Base-by-base conservation (phyloP, 148 eudicot species). In the Persicaria maculosa region DNA sequence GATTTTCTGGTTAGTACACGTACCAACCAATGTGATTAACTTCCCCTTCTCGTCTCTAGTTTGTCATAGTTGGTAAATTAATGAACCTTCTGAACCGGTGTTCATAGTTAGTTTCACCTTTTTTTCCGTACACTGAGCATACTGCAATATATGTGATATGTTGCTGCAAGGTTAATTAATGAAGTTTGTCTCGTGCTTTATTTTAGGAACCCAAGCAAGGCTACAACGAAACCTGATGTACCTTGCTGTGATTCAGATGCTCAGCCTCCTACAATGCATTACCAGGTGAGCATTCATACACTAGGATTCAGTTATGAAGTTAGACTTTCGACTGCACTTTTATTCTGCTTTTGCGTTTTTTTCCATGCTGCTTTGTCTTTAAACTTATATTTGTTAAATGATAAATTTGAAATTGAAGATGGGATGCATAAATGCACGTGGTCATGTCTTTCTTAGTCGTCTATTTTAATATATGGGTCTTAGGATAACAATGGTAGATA, bases 201-300 rank as follows among this genome's bases (percentile, higher is more conserved):
- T 10, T 61, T 69, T 16, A 69, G 72, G 72, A 44, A 69, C 20
- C 72, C n/a, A 69, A 43, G 47, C 72, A 44, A 6, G 31, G 50
- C 50, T 69, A 16, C 72, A 69, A 22, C 44, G 50, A 69, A 69
- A 69, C 72, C 72, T 69, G 20, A 69, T 69, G 72, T 69, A 69
- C 22, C 14, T 69, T 19, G 72, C 72, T 44, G 44, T 50, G 10
- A 69, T 69, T 43, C 72, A 0, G 72, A 69, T 45, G 44, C 72
- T 46, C 72, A 69, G 22, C 47, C 72, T 69, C 22, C 50, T 22
- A 6, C 68, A 25, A 61, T 61, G 68, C 68, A 61, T 61, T 61
- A 43, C 31, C 68, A 61, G 68, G 68, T 61, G 16, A 17, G 31
- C 3, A 58, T 58, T 20, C 36, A 61, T 22, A 3, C n/a, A n/a